A percentile compares a stretch with the other conserved stretches of the same genome.
Conservation (phyloP, 306 rosid species). For the Sindora glabra region DNA sequence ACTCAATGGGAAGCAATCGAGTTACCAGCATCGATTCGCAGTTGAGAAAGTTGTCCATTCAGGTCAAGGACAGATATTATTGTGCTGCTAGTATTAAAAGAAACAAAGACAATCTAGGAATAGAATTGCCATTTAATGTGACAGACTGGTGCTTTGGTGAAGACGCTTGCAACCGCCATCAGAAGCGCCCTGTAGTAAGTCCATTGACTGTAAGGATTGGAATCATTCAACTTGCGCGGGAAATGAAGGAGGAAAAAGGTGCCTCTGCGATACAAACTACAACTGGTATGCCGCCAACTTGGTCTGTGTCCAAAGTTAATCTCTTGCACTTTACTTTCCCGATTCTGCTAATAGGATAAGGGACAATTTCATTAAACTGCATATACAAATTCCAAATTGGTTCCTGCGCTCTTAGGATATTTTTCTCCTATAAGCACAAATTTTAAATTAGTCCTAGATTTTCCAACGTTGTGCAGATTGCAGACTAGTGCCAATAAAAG, state of each 20-base stretch:
- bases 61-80: background rate
- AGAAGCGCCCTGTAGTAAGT: conserved; percentile 20
- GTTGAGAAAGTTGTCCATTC: background rate
- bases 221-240: conserved; percentile 26
- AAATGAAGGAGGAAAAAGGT: conserved; percentile 9
- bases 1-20: background rate
- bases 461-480: too few relatives aligned
- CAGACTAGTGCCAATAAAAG: too few relatives aligned
- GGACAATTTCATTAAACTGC: too few relatives aligned
- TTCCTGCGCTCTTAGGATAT: too few relatives aligned
- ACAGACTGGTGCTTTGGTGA: background rate
- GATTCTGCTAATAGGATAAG: too few relatives aligned
- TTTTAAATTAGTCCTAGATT: too few relatives aligned
- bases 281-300: conserved; percentile 21
- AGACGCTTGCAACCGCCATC: conserved; percentile 14
- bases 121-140: conserved; percentile 5
- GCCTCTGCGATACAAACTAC: conserved; percentile 22
- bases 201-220: conserved; percentile 18
- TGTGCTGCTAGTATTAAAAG: background rate
- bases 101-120: too few relatives aligned
- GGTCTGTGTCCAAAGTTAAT: too few relatives aligned
- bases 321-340: too few relatives aligned
- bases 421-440: too few relatives aligned
- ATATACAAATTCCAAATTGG: too few relatives aligned
- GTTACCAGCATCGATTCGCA: background rate